Evolutionary conservation across 768 basidiomycete genomes (phyloP).

Genomic region (Cubamyces lactineus): DNA sequence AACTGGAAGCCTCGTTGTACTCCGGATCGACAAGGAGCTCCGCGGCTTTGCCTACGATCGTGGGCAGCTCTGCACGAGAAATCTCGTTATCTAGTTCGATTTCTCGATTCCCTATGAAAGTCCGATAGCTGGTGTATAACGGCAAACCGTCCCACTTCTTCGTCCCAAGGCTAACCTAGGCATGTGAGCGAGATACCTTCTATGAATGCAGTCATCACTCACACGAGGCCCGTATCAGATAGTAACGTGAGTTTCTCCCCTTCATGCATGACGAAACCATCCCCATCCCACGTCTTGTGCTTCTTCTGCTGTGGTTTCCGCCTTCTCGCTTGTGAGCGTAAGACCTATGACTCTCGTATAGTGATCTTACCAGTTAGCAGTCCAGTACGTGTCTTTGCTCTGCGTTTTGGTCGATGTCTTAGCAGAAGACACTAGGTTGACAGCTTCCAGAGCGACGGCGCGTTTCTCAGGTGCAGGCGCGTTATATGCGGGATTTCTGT

Average conservation of each 20-base stretch:
- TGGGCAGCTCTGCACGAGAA: slow-evolving; percentile 54
- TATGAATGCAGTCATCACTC: slow-evolving; percentile 27
- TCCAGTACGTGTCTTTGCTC: slow-evolving; percentile 54
- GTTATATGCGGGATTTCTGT: slow-evolving; percentile 26
- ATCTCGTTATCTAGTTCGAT: slow-evolving; percentile 62
- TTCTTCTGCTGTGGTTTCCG: slow-evolving; percentile 75
- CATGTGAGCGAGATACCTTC: slow-evolving; percentile 48
- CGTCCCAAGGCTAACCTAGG: slow-evolving; percentile 55
- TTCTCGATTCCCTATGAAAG: slow-evolving; percentile 60
- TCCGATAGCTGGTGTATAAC: slow-evolving; percentile 48
- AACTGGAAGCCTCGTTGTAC: slow-evolving; percentile 22
- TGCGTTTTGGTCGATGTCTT: slow-evolving; percentile 3
- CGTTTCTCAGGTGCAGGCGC: slow-evolving; percentile 31
- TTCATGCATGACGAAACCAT: slow-evolving; percentile 59
- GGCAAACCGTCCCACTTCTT: slow-evolving; percentile 61
- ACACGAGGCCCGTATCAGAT: slow-evolving; percentile 75
- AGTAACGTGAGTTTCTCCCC: slow-evolving; percentile 60
- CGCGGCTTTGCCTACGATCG: slow-evolving; percentile 37
- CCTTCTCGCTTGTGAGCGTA: slow-evolving; percentile 44
- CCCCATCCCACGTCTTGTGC: slow-evolving; percentile 88
- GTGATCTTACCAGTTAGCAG: slow-evolving; percentile 62
- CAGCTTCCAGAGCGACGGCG: slow-evolving; percentile 45
- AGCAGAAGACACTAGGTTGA: slow-evolving; percentile 28
- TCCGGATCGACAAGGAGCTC: slow-evolving; percentile 36
- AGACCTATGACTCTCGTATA: not conserved